Evolutionary conservation across 2,329 filamentous ascomycete genomes (phyloP).

Genomic region (Aureobasidium uvarum): DNA sequence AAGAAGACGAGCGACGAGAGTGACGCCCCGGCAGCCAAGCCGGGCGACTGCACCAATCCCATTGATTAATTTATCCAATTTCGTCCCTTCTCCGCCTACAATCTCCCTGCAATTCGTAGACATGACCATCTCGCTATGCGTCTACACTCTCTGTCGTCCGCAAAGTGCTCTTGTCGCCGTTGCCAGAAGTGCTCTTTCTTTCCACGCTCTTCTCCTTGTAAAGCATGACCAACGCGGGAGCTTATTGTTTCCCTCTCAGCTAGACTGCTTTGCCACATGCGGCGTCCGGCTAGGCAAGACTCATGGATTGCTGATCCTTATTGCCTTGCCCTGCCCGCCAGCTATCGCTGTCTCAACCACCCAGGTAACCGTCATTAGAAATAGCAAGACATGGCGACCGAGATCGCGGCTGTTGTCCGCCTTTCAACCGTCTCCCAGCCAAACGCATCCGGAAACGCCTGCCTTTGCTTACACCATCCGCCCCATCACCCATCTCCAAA

Average conservation of each 20-base stretch:
- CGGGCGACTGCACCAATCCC: background rate
- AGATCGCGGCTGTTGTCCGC: conserved; percentile 12
- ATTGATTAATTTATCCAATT: conserved; percentile 19
- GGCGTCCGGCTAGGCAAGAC: conserved; percentile 18
- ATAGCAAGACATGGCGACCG: conserved; percentile 5
- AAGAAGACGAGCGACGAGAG: background rate
- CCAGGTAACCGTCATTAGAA: conserved; percentile 8
- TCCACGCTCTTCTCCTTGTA: background rate
- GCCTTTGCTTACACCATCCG: background rate
- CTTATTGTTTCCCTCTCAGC: background rate
- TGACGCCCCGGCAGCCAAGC: conserved; percentile 6
- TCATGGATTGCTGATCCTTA: conserved; percentile 3
- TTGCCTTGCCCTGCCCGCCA: background rate
- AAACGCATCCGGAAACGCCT: background rate
- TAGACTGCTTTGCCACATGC: conserved; percentile 19
- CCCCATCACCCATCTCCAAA: background rate
- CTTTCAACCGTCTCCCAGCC: conserved; percentile 14
- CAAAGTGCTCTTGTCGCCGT: too few species aligned
- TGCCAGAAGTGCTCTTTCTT: background rate
- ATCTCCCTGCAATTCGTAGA: background rate
- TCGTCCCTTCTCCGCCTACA: conserved; percentile 10
- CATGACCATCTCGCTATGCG: background rate
- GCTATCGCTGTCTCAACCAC: conserved; percentile 12
- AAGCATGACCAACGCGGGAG: conserved; percentile 9
- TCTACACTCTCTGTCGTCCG: background rate